A percentile compares a stretch with the other conserved stretches of the same genome.
phyloP scores from a whole-genome alignment of 176 grass and related monocot genomes.

The Thalia dealbata region DNA sequence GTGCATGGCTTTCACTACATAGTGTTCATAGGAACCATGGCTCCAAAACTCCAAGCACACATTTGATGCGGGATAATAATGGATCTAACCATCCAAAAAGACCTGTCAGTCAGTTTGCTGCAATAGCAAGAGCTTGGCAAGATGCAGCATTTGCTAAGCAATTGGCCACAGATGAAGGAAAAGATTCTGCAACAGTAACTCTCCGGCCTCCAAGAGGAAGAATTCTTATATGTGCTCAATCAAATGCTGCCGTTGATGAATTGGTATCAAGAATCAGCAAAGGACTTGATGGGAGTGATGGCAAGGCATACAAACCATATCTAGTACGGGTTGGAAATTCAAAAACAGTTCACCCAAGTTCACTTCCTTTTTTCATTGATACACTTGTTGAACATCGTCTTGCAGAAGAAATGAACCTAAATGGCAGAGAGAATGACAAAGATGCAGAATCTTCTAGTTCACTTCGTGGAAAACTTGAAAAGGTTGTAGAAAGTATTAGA shows the following conservation, averaged over 20 bases:
- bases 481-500: constrained; percentile 76
- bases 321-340: constrained; percentile 89
- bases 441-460: constrained; percentile 58
- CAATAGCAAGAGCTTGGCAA: constrained; percentile 78
- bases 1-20: constrained; percentile 67
- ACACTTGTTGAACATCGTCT: constrained; percentile 86
- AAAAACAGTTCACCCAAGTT: constrained; percentile 84
- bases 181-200: constrained; percentile 35
- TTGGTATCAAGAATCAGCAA: constrained; percentile 78
- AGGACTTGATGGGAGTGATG: constrained; percentile 62
- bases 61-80: constrained; percentile 14
- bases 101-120: constrained; percentile 54
- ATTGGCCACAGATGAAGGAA: constrained; percentile 47
- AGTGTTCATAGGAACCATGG: constrained; percentile 24
- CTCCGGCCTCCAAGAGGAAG: constrained; percentile 54
- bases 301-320: constrained; percentile 70
- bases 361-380: constrained; percentile 79
- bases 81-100: constrained; percentile 40
- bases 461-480: constrained; percentile 75
- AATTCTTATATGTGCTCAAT: constrained; percentile 81
- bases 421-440: constrained; percentile 31
- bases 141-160: constrained; percentile 75
- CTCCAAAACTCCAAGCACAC: constrained; percentile 32
- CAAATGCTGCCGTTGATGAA: constrained; percentile 96
- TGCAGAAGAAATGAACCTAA: constrained; percentile 40